Percentiles rank a stretch among this genome's conserved stretches.
These are phyloP conservation scores for Skeletonema menzelii DNA, from an alignment of 108 stramenopile genomes.

Conservation along the genomic window DNA sequence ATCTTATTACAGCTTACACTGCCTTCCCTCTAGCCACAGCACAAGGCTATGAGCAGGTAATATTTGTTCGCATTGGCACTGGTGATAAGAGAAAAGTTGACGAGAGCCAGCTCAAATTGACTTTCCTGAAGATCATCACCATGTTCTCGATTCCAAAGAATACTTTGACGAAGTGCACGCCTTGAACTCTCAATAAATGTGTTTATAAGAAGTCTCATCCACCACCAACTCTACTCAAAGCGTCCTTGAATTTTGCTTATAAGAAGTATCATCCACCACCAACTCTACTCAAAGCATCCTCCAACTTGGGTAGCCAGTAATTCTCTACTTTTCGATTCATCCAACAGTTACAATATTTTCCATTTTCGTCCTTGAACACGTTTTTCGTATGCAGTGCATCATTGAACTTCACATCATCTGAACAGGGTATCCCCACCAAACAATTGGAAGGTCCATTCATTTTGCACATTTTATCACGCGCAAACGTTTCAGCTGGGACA, in stretches of 20 bases:
- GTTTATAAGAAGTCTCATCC: too few relatives aligned
- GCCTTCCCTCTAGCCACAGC: too few relatives aligned
- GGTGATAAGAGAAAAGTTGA: background rate
- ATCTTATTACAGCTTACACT: too few relatives aligned
- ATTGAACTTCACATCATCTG: conserved; percentile 49
- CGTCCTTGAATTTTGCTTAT: conserved; percentile 32
- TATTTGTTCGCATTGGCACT: background rate
- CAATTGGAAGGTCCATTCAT: conserved; percentile 41
- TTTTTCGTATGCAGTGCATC: conserved; percentile 55
- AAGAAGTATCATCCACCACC: background rate
- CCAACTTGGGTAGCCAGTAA: conserved; percentile 50
- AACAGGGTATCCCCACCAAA: conserved; percentile 54
- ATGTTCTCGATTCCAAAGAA: background rate
- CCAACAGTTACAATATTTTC: conserved; percentile 67
- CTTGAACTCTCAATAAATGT: background rate
- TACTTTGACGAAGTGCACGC: background rate
- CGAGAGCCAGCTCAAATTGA: background rate
- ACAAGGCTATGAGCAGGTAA: background rate
- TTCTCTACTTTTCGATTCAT: conserved; percentile 55
- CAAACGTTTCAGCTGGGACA: conserved; percentile 60
- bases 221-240: conserved; percentile 19
- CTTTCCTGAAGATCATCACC: background rate
- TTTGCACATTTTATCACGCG: conserved; percentile 46
- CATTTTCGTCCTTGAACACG: conserved; percentile 54
- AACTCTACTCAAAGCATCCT: conserved; percentile 30